Percentiles rank a stretch among this genome's conserved stretches.
Evolutionary conservation across 768 basidiomycete genomes (phyloP).

Genomic region (Pholiota conissans): DNA sequence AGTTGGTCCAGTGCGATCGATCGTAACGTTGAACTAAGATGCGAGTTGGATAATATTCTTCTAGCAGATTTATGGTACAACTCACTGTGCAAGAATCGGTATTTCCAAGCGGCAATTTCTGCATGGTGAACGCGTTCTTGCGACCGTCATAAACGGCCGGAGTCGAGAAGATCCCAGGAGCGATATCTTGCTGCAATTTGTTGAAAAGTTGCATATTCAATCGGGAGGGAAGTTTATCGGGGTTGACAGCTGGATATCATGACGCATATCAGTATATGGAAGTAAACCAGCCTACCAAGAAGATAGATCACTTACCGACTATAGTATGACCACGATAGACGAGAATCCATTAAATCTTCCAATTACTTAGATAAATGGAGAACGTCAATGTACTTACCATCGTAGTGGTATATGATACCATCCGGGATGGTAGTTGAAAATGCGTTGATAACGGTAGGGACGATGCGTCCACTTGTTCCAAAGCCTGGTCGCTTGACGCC

Average conservation of each 20-base stretch:
- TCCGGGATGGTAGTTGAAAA: slow-evolving; percentile 53
- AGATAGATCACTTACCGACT: slow-evolving; percentile 26
- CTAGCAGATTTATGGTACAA: slow-evolving; percentile 30
- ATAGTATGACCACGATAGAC: neutral
- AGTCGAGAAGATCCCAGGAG: slow-evolving; percentile 62
- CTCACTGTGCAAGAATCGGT: slow-evolving; percentile 42
- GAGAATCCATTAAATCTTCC: neutral
- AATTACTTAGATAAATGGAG: neutral
- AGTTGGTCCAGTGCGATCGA: slow-evolving; percentile 32
- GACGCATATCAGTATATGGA: neutral
- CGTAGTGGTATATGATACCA: slow-evolving; percentile 68
- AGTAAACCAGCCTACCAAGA: neutral
- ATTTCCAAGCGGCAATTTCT: slow-evolving; percentile 57
- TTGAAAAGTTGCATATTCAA: slow-evolving; percentile 70
- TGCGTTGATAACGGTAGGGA: slow-evolving; percentile 40
- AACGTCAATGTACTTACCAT: slow-evolving; percentile 30
- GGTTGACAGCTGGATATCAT: slow-evolving; percentile 19
- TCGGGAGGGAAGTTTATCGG: slow-evolving; percentile 26
- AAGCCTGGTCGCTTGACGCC: slow-evolving; percentile 64
- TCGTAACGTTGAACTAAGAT: slow-evolving; percentile 60
- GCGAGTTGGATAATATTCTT: neutral
- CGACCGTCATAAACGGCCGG: slow-evolving; percentile 75
- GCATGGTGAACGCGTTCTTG: slow-evolving; percentile 68
- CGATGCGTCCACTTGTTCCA: slow-evolving; percentile 37
- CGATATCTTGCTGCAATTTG: slow-evolving; percentile 52